These are phyloP conservation scores for Senecio squalidus DNA, from an alignment of 140 eudicot genomes.

Conservation along the genomic window DNA sequence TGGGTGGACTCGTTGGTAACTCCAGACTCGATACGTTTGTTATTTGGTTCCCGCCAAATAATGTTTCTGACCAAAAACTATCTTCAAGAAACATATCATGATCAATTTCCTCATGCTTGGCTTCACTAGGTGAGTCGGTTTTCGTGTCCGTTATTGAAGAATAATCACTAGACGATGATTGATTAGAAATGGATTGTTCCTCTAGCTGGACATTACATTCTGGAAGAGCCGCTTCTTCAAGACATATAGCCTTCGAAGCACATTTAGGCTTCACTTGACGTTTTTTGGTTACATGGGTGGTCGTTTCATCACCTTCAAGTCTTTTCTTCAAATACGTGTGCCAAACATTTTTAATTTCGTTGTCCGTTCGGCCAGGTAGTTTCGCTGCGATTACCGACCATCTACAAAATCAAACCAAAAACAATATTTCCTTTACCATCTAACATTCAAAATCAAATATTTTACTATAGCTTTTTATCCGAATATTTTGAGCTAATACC, in stretches of 20 bases:
- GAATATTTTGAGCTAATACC: conserved; percentile 16
- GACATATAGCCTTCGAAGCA: background rate
- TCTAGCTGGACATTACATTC: background rate
- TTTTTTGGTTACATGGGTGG: conserved; percentile 19
- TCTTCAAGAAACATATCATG: conserved; percentile 44
- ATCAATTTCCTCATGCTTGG: conserved; percentile 31
- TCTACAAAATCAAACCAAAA: conserved; percentile 31
- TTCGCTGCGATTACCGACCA: conserved; percentile 87
- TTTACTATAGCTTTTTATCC: conserved; percentile 8
- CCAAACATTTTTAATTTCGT: conserved; percentile 82
- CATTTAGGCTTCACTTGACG: conserved; percentile 10
- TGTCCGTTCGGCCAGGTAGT: conserved; percentile 78
- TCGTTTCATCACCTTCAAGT: conserved; percentile 27
- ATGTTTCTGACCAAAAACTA: conserved; percentile 53
- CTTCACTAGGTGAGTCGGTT: background rate
- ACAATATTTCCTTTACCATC: background rate
- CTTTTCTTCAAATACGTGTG: conserved; percentile 74
- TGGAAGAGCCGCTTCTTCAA: background rate
- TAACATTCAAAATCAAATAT: too few species aligned
- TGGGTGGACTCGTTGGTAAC: conserved; percentile 17
- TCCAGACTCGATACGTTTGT: conserved; percentile 6
- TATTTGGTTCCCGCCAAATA: conserved; percentile 13
- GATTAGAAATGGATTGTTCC: background rate
- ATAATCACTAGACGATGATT: conserved; percentile 43
- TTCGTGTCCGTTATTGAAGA: conserved; percentile 45